phyloP scores from a whole-genome alignment of 2,329 filamentous ascomycete species.

The Emmonsia crescens region DNA sequence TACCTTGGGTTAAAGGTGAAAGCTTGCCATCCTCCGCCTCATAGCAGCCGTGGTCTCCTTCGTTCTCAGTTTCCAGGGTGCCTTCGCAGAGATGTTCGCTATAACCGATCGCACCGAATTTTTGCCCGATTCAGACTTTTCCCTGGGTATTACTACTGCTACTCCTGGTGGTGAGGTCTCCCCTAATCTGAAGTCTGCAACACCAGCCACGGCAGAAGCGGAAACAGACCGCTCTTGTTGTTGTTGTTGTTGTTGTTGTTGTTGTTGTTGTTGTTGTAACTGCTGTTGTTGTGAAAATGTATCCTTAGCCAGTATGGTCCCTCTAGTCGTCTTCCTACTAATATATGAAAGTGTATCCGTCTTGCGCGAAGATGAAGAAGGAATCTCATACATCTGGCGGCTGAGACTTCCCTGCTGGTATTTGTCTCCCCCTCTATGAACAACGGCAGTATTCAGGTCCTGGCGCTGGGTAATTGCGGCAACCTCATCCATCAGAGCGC shows the following conservation, averaged over 20 bases:
- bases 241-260: not conserved
- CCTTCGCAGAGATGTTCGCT: not conserved
- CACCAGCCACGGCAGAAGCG: not conserved
- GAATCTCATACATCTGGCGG: not conserved
- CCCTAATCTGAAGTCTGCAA: not conserved
- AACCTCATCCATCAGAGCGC: not conserved
- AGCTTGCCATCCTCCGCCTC: constrained; percentile 1
- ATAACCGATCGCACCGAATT: constrained; percentile 2
- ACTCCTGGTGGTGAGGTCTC: not conserved
- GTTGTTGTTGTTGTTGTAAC: not conserved
- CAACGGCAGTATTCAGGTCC: not conserved
- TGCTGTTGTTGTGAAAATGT: not conserved
- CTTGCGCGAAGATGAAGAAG: not conserved
- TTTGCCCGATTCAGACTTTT: not conserved
- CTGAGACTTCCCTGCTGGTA: not conserved
- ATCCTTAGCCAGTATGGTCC: not conserved
- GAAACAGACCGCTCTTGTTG: not conserved
- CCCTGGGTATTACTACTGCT: not conserved
- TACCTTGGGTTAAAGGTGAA: not conserved
- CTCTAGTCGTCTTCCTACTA: not conserved
- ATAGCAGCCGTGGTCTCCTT: not conserved
- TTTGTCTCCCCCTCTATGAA: not conserved
- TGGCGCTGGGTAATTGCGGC: not conserved
- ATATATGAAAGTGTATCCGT: not conserved
- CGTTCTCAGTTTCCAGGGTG: not conserved